These are phyloP conservation scores for Cladosporium oxysporum DNA, from an alignment of 2,329 filamentous ascomycete genomes.

Conservation along the genomic window DNA sequence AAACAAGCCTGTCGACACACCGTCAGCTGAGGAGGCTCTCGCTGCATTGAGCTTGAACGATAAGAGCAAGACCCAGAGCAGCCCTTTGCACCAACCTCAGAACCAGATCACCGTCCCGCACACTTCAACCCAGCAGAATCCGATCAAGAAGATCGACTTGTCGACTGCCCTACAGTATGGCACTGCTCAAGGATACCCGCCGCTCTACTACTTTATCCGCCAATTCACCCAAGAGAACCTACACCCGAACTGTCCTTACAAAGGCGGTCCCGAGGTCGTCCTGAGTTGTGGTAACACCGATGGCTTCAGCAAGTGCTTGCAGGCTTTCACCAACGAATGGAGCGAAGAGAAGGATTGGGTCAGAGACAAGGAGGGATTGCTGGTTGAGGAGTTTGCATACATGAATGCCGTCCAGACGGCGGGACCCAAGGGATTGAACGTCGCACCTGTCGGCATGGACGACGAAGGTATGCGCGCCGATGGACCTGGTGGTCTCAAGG, in stretches of 20 bases:
- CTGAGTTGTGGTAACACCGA: constrained; percentile 83
- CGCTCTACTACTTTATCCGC: constrained; percentile 74
- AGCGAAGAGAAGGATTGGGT: constrained; percentile 66
- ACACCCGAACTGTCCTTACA: constrained; percentile 80
- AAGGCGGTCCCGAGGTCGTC: constrained; percentile 72
- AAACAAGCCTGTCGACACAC: constrained; percentile 58
- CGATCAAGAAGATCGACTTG: constrained; percentile 73
- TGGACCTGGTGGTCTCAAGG: constrained; percentile 72
- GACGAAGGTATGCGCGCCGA: constrained; percentile 74
- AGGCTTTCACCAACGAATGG: constrained; percentile 77
- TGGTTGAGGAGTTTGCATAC: constrained; percentile 81
- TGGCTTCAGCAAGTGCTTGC: constrained; percentile 76
- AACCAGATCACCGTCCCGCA: constrained; percentile 69
- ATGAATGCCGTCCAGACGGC: constrained; percentile 71
- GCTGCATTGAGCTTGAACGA: constrained; percentile 24
- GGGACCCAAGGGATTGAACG: constrained; percentile 68
- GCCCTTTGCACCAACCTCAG: constrained; percentile 38
- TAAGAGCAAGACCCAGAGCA: constrained; percentile 27
- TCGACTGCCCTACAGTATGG: constrained; percentile 85
- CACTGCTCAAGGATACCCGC: constrained; percentile 76
- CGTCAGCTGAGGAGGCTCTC: constrained; percentile 40
- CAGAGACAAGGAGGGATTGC: constrained; percentile 69
- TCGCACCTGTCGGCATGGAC: constrained; percentile 75
- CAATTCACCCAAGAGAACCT: constrained; percentile 75
- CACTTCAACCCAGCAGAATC: constrained; percentile 58